Evolutionary conservation across 768 basidiomycete species (phyloP), one percentile per base, ranked within the genome.

Genomic region (Collybia mongolica): DNA sequence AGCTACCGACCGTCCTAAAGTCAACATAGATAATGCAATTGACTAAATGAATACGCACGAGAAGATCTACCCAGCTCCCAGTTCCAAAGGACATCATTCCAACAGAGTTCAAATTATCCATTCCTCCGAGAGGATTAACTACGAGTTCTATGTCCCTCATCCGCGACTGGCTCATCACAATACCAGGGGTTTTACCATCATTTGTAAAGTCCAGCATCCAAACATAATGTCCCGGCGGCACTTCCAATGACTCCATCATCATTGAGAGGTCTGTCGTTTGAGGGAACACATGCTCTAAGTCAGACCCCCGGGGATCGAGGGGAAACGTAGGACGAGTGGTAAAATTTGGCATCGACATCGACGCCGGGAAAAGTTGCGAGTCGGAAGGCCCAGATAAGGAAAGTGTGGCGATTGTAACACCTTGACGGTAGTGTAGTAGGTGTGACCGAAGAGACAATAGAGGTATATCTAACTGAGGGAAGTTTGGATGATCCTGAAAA

Each of bases 151-250:
- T 84, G 37, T 86, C 87, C 49, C 79, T 77, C 80, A 91, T 81
- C 41, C 86, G 77, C 17, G 78, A 77, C 65, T 90, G 88, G 54
- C 81, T 84, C 73, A 90, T 79, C 12, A 90, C 81, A 39, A 91
- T 62, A 18, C 90, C 89, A 2, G 68, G 67, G 38, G 59, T 63
- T 41, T 75, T 68, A 0, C 79, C 79, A 18, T 74, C 73, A 41
- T 73, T 68, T 1, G 87, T 88, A 58, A 92, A 90, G 61, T 90
- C 87, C 19, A 92, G 76, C 11, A 83, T 70, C 87, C 90, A 91
- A 1, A 74, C 68, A 54, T 75, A 69, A 19, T 72, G 68, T 6
- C 56, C 65, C 17, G 52, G 53, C 19, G 48, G 29, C 40, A 60
- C 35, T 5, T 54, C 52, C 17, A 54, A 20, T 45, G 53, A 46